Conservation (phyloP, 202 grass and related monocot species). For the Carex arenaria region DNA sequence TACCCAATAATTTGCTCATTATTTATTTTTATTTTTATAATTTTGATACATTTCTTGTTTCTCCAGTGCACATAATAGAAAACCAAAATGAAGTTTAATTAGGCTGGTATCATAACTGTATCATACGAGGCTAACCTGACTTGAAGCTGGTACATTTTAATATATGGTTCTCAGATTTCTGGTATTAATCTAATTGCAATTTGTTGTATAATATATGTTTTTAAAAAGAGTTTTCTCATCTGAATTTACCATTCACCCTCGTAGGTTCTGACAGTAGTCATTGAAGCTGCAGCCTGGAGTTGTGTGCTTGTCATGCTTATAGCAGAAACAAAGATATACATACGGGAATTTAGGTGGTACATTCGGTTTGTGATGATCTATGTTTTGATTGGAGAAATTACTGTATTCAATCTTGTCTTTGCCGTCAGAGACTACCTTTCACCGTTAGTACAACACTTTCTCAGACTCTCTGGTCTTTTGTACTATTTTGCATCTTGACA, state of each 20-base stretch:
- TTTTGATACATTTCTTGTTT: not conserved
- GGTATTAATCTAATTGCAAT: not conserved
- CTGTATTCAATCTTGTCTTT: constrained; percentile 74
- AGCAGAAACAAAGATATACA: constrained; percentile 77
- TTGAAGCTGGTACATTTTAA: not conserved
- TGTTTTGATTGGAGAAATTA: constrained; percentile 75
- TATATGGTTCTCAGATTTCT: not conserved
- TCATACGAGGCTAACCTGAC: not conserved
- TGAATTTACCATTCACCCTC: constrained; percentile 23
- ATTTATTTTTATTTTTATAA: not conserved
- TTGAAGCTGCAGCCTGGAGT: constrained; percentile 65
- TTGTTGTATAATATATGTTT: not conserved
- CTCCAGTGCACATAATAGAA: not conserved
- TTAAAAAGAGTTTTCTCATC: not conserved
- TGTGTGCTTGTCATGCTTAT: constrained; percentile 72
- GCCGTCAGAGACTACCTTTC: constrained; percentile 55
- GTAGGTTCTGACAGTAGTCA: constrained; percentile 64
- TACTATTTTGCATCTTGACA: constrained; percentile 1
- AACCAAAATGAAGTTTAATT: not conserved
- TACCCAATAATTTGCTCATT: not conserved
- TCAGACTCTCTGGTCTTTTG: not conserved
- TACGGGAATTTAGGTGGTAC: constrained; percentile 87
- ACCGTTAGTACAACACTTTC: not conserved
- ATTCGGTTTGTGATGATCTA: constrained; percentile 83
- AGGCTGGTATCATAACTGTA: not conserved